Percentiles rank a stretch among this genome's conserved stretches.
Conservation (phyloP, 305 asterid genomes). For the Striga hermonthica region DNA sequence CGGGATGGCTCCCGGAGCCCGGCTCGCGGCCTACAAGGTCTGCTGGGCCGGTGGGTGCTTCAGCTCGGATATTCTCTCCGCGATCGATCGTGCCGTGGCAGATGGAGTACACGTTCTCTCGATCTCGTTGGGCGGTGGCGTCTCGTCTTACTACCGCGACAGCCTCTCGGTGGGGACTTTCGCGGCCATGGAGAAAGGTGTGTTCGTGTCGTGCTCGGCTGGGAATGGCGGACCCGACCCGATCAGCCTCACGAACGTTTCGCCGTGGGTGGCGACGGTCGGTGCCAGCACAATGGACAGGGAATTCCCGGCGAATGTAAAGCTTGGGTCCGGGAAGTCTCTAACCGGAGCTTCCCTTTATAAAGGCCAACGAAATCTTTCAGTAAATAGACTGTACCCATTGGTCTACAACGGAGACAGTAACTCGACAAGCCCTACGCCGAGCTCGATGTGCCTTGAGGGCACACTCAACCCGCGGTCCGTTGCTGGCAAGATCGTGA, state of each 20-base stretch:
- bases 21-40: constrained; percentile 82
- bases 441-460: constrained; percentile 82
- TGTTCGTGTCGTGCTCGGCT: constrained; percentile 79
- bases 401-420: constrained; percentile 66
- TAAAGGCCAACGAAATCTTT: constrained; percentile 52
- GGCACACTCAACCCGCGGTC: constrained; percentile 60
- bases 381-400: constrained; percentile 39
- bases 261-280: constrained; percentile 92
- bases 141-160: constrained; percentile 67
- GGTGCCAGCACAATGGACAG: constrained; percentile 96
- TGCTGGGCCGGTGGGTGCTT: constrained; percentile 96
- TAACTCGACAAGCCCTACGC: constrained; percentile 58
- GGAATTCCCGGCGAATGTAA: constrained; percentile 71
- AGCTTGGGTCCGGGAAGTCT: constrained; percentile 58
- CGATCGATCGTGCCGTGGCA: constrained; percentile 88
- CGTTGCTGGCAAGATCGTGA: constrained; percentile 78
- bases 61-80: constrained; percentile 84
- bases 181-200: constrained; percentile 92
- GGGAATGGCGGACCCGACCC: constrained; percentile 99
- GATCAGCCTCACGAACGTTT: constrained; percentile 75
- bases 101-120: constrained; percentile 83
- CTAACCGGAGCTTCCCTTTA: constrained; percentile 71
- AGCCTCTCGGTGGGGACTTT: constrained; percentile 76
- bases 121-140: constrained; percentile 90
- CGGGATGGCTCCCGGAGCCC: constrained; percentile 89